Evolutionary conservation across 495 filamentous ascomycete genomes (phyloP), one percentile per base, ranked within the genome.

Genomic region (Cairneyella variabilis): DNA sequence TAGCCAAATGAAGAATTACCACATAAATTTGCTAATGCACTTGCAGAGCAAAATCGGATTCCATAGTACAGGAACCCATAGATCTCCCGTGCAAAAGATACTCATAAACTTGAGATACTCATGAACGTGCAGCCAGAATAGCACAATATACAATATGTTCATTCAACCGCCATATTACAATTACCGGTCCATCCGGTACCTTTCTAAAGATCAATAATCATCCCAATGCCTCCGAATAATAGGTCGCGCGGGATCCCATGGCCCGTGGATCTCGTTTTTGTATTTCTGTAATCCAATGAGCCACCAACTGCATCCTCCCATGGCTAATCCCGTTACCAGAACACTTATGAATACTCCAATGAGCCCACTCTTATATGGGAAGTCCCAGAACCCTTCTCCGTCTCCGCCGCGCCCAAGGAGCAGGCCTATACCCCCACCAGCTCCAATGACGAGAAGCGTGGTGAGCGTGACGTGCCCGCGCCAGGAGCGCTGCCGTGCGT

Each of bases 291-390:
- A 69, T 41, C 89, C 87, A 64, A 98, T 97, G 52, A 98, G 71
- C 95, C 95, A 97, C 92, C 90, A 97, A 60, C 88, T 92, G 65
- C 91, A 97, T 37, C 89, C 85, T 2, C 92, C 93, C 89, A 97
- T 95, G 1, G 81, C 84, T 26, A 95, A 59, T 2, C 81, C 79
- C 2, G 85, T 87, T 28, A 85, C 61, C 41, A 88, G 67, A 20
- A 80, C 78, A 4, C 91, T 88, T 4, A 96, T 65, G 34, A 96
- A 76, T 10, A 85, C 83, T 0, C 90, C 76, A 0, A 89, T 73
- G 26, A 87, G 72, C 1, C 83, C 88, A 4, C 82, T 82, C 52
- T 77, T 84, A 84, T 86, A 91, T 1, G 60, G 60, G 17, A 52
- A 63, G 46, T 60, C 54, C 39, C 44, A 56, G 14, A 59, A 43